phyloP scores from a whole-genome alignment of 2,329 filamentous ascomycete genomes.

The Fusarium nanum region DNA sequence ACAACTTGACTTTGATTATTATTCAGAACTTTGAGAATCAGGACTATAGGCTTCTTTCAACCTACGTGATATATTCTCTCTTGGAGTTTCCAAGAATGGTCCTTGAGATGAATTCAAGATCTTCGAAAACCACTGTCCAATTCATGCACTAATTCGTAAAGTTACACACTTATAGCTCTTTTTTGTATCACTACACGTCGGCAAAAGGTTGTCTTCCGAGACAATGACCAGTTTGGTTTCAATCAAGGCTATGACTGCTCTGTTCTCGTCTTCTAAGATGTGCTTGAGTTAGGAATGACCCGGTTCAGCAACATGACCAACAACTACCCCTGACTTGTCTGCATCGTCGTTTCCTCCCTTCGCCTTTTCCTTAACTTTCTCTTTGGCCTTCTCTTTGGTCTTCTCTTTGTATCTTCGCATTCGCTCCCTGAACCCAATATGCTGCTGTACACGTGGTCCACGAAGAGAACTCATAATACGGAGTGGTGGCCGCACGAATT shows the following conservation, averaged over 20 bases:
- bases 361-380: slow-evolving; percentile 22
- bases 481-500: slow-evolving; percentile 42
- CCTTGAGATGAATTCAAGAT: not conserved
- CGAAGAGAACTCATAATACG: slow-evolving; percentile 49
- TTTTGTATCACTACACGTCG: too few relatives aligned
- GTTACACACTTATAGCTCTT: not conserved
- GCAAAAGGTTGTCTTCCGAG: not conserved
- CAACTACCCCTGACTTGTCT: slow-evolving; percentile 11
- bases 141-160: too few relatives aligned
- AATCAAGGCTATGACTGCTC: not conserved
- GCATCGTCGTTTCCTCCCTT: not conserved
- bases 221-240: not conserved
- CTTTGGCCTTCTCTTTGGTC: slow-evolving; percentile 40
- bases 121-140: not conserved
- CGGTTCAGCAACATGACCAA: slow-evolving; percentile 16
- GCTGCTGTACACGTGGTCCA: slow-evolving; percentile 47
- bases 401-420: slow-evolving; percentile 48
- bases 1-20: not conserved
- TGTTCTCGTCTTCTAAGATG: slow-evolving; percentile 7
- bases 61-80: not conserved
- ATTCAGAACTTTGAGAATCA: not conserved
- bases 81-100: not conserved
- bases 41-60: not conserved
- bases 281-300: not conserved
- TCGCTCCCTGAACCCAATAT: slow-evolving; percentile 47